A percentile compares a stretch with the other conserved stretches of the same genome.
Evolutionary conservation across 768 basidiomycete species (phyloP).

Genomic region (Leucocoprinus sp.): DNA sequence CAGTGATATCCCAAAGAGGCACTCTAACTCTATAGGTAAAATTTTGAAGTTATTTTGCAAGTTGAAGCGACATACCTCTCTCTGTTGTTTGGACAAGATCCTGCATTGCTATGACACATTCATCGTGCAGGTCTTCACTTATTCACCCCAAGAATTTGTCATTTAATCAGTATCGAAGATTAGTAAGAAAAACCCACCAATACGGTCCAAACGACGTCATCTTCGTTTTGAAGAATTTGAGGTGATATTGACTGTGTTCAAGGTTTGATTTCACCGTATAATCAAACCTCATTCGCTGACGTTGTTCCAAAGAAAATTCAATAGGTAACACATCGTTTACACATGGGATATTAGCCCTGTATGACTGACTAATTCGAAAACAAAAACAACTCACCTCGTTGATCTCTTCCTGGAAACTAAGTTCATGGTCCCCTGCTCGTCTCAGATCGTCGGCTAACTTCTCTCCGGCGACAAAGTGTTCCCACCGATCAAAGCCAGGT

Average conservation of each 20-base stretch:
- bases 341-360: neutral
- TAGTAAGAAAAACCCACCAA: neutral
- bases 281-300: neutral
- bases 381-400: neutral
- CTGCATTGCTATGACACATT: conserved; percentile 1
- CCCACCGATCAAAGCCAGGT: conserved; percentile 17
- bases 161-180: neutral
- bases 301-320: neutral
- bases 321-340: neutral
- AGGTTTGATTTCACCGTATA: conserved; percentile 2
- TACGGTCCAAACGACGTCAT: conserved; percentile 1
- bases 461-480: conserved; percentile 22
- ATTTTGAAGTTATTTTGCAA: neutral
- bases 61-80: neutral
- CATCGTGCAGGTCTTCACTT: conserved; percentile 5
- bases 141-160: neutral
- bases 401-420: neutral
- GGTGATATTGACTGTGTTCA: neutral
- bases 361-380: neutral
- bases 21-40: conserved; percentile 4
- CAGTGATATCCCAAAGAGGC: conserved; percentile 4
- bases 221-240: conserved; percentile 1
- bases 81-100: neutral
- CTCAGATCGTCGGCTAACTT: conserved; percentile 24
- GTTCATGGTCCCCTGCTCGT: conserved; percentile 15